Evolutionary conservation across 495 filamentous ascomycete genomes (phyloP), one percentile per base, ranked within the genome.

Genomic region (Bryoglossum gracile): DNA sequence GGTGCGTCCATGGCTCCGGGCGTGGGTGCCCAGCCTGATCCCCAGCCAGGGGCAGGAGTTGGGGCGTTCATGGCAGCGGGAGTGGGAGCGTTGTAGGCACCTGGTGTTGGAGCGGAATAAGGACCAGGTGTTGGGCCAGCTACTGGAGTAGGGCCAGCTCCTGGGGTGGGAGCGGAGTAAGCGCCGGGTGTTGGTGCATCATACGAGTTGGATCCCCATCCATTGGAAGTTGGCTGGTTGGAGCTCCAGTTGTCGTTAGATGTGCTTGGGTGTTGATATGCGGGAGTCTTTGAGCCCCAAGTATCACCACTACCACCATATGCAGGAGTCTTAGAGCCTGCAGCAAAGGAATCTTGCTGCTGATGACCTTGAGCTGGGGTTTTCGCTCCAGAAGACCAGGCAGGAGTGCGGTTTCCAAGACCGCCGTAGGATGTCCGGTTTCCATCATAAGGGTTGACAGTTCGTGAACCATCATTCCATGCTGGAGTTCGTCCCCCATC

Each of bases 391-490:
- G 84, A 76, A 35, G 81, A 81, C 57, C 81, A 80, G 3, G 75
- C 78, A 17, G 81, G 80, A 0, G 81, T 82, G 26, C 78, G 73
- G 47, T 76, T 77, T 68, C 74, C 16, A n/a, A n/a, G n/a, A 68
- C 73, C 83, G 44, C 85, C 79, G 72, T 76, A 91, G 50, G 68
- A 76, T 8, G 84, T 92, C 26, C 86, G 79, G 57, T 69, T 84
- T 41, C 88, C 89, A 59, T 91, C 87, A 60, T 88, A 87, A 2
- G 83, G 80, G 46, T 87, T 87, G 18, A 80, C 77, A n/a, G 84
- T 89, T 48, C 78, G 80, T 5, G 76, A 84, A 39, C 80, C 80
- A 53, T 83, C 84, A 45, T 56, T 67, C 87, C 87, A 91, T 6
- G 84, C 82, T 3, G 87, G 87, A 2, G 87, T 92, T 37, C 87